Evolutionary conservation across 78 protist species (phyloP).

Genomic region (Cavenderia fasciculata): DNA sequence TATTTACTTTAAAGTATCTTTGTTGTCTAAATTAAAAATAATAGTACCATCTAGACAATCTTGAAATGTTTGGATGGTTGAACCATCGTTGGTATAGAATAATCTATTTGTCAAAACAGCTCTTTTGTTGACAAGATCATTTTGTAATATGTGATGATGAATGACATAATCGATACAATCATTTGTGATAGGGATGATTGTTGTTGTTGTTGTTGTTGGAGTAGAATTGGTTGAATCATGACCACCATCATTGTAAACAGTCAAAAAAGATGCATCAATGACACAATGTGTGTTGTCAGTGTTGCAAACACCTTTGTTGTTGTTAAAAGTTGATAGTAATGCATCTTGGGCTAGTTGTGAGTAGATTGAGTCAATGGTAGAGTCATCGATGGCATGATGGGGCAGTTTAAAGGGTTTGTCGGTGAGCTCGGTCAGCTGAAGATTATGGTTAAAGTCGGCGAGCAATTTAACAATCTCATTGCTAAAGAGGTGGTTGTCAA

Average conservation of each 20-base stretch:
- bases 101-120: not conserved
- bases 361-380: not conserved
- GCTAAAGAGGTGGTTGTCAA: no score
- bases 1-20: not conserved
- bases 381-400: not conserved
- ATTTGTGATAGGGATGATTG: not conserved
- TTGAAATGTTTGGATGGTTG: not conserved
- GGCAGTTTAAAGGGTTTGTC: not conserved
- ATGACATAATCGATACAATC: not conserved
- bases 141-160: not conserved
- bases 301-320: not conserved
- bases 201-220: not conserved
- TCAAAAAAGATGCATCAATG: not conserved
- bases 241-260: no score
- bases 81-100: not conserved
- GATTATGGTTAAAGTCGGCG: not conserved
- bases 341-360: not conserved
- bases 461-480: constrained; percentile 6
- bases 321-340: not conserved
- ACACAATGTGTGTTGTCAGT: not conserved
- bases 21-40: not conserved
- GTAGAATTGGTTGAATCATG: no score
- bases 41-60: not conserved
- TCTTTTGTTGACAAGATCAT: not conserved
- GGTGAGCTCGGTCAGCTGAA: not conserved